Percentiles rank a stretch among this genome's conserved stretches.
phyloP scores from a whole-genome alignment of 1,284 basidiomycete genomes.

The Hypsizygus ulmarius region DNA sequence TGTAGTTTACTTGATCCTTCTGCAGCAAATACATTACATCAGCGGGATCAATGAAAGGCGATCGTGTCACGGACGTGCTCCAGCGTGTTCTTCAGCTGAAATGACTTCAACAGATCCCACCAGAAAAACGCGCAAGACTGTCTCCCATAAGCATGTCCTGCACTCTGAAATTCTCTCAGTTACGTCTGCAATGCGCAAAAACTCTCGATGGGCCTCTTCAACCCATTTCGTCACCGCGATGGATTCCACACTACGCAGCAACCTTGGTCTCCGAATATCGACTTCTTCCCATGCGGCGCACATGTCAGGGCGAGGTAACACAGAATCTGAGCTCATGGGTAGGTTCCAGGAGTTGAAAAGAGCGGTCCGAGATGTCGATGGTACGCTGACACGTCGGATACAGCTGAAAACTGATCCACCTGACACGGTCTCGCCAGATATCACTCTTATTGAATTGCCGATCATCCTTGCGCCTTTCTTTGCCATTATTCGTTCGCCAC shows the following conservation, averaged over 20 bases:
- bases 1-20: not conserved
- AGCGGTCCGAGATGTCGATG: constrained; percentile 67
- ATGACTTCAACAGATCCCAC: constrained; percentile 12
- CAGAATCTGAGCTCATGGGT: constrained; percentile 81
- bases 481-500: constrained; percentile 86
- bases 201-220: constrained; percentile 86
- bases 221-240: constrained; percentile 57
- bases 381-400: constrained; percentile 45
- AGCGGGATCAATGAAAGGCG: constrained; percentile 6
- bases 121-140: constrained; percentile 26
- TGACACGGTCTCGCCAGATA: constrained; percentile 42
- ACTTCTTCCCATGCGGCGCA: constrained; percentile 40
- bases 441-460: constrained; percentile 53
- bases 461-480: constrained; percentile 86
- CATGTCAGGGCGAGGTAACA: constrained; percentile 45
- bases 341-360: constrained; percentile 88
- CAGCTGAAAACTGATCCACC: constrained; percentile 13
- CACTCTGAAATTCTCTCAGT: constrained; percentile 89
- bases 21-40: constrained; percentile 14
- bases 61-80: constrained; percentile 4
- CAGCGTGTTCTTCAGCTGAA: constrained; percentile 15
- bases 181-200: constrained; percentile 96
- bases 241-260: constrained; percentile 65
- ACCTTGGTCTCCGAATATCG: constrained; percentile 68
- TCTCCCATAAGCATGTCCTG: constrained; percentile 74